These are phyloP conservation scores for Vitis hybrid DNA, from an alignment of 177 flowering plant genomes.

Conservation along the genomic window DNA sequence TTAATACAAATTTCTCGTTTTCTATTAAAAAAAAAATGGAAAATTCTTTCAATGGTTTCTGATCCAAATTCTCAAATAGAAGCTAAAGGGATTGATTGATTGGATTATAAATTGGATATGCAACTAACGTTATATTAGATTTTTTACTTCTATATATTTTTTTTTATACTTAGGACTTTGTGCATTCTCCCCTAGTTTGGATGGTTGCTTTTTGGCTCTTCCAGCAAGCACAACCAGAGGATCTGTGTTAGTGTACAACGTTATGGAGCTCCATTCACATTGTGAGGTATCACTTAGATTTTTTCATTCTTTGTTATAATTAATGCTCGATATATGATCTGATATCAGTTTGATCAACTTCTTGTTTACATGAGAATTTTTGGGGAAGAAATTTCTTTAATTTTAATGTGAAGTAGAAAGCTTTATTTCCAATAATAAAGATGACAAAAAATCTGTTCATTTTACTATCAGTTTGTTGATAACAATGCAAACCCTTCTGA, in stretches of 20 bases:
- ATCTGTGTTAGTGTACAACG: conserved; percentile 80
- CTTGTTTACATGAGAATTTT: neutral
- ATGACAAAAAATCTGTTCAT: neutral
- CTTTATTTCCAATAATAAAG: neutral
- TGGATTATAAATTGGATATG: neutral
- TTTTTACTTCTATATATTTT: neutral
- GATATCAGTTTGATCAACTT: neutral
- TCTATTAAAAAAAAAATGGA: no score
- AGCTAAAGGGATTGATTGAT: neutral
- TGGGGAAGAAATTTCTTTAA: neutral
- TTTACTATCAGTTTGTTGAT: neutral
- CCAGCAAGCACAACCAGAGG: conserved; percentile 85
- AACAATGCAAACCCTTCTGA: no score
- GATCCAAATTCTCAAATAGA: neutral
- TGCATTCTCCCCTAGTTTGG: conserved; percentile 80
- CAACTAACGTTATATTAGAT: neutral
- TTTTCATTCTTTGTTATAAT: neutral
- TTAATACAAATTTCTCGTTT: no score
- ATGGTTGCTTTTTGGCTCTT: conserved; percentile 85
- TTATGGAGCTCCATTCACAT: conserved; percentile 74
- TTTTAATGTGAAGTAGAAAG: neutral
- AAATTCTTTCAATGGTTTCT: neutral
- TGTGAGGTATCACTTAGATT: conserved; percentile 61
- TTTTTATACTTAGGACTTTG: conserved; percentile 59
- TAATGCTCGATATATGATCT: neutral